Conservation (phyloP, 139 green algal species). For the Closterium sp. region DNA sequence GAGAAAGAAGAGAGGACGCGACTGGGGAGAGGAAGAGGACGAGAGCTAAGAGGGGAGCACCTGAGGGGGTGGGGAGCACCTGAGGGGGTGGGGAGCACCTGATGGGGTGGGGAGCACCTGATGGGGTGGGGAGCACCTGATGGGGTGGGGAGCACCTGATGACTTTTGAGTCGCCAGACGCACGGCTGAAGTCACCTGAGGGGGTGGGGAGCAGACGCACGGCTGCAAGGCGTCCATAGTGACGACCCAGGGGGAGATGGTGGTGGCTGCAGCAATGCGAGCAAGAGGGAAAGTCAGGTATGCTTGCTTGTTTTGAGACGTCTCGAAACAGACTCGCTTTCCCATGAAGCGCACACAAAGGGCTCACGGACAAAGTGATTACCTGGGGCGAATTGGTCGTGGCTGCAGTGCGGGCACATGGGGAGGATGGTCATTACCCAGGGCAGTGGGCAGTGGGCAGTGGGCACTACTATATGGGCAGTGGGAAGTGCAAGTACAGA, state of each 20-base stretch:
- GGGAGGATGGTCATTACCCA: neutral
- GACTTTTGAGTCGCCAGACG: too few relatives aligned
- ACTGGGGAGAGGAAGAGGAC: neutral
- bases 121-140: slow-evolving; percentile 51
- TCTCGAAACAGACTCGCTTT: too few relatives aligned
- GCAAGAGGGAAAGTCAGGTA: too few relatives aligned
- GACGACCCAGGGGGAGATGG: slow-evolving; percentile 88
- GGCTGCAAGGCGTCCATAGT: slow-evolving; percentile 83
- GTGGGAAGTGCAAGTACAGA: neutral
- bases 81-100: neutral
- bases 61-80: neutral
- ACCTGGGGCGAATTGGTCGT: too few relatives aligned
- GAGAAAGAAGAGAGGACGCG: neutral
- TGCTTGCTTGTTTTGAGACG: too few relatives aligned
- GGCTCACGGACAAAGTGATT: too few relatives aligned
- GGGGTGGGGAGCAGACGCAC: slow-evolving; percentile 63
- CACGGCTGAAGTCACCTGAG: slow-evolving; percentile 78
- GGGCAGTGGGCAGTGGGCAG: neutral
- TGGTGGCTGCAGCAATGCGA: slow-evolving; percentile 55
- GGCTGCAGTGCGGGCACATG: neutral
- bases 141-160: slow-evolving; percentile 52
- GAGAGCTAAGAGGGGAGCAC: neutral
- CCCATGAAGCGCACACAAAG: too few relatives aligned
- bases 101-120: slow-evolving; percentile 52
- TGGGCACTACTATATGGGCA: neutral